phyloP scores from a whole-genome alignment of 257 asterid species.

The Solanum microdontum region DNA sequence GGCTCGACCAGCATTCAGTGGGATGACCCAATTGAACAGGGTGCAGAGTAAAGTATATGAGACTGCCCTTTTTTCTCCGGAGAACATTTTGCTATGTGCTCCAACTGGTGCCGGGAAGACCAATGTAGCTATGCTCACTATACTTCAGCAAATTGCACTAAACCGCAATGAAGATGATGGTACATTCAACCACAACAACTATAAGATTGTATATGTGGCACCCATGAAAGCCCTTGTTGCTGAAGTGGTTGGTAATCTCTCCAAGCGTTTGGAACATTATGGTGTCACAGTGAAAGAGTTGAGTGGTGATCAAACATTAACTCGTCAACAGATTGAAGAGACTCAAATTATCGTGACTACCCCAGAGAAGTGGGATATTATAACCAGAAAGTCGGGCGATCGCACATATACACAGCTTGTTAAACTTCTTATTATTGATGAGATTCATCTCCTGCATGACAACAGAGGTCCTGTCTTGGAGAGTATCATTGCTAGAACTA shows the following conservation, averaged over 20 bases:
- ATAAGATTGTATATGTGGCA: constrained; percentile 37
- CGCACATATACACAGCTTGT: constrained; percentile 38
- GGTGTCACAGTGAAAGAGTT: constrained; percentile 30
- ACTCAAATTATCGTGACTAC: constrained; percentile 39
- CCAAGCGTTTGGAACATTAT: constrained; percentile 26
- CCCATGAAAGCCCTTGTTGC: constrained; percentile 43
- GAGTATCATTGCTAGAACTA: constrained; percentile 34
- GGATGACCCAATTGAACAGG: constrained; percentile 28
- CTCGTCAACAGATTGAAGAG: constrained; percentile 39
- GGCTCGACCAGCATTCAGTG: constrained; percentile 33
- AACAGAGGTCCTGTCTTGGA: constrained; percentile 37
- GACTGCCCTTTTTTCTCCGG: constrained; percentile 29
- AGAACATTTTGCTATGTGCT: constrained; percentile 30
- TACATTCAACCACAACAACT: constrained; percentile 15
- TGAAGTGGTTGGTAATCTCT: constrained; percentile 33
- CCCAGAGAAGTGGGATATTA: constrained; percentile 39
- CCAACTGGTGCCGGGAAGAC: constrained; percentile 45
- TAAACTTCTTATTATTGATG: constrained; percentile 28
- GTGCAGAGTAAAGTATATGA: constrained; percentile 34
- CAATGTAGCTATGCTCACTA: constrained; percentile 38
- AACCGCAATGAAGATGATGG: constrained; percentile 26
- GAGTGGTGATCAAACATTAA: constrained; percentile 34
- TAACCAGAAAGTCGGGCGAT: constrained; percentile 37
- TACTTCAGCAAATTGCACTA: constrained; percentile 27
- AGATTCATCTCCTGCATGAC: constrained; percentile 33